Percentiles rank a stretch among this genome's conserved stretches.
These are phyloP conservation scores for Trichoderma citrinoviride DNA, from an alignment of 2,329 filamentous ascomycete genomes.

Conservation along the genomic window DNA sequence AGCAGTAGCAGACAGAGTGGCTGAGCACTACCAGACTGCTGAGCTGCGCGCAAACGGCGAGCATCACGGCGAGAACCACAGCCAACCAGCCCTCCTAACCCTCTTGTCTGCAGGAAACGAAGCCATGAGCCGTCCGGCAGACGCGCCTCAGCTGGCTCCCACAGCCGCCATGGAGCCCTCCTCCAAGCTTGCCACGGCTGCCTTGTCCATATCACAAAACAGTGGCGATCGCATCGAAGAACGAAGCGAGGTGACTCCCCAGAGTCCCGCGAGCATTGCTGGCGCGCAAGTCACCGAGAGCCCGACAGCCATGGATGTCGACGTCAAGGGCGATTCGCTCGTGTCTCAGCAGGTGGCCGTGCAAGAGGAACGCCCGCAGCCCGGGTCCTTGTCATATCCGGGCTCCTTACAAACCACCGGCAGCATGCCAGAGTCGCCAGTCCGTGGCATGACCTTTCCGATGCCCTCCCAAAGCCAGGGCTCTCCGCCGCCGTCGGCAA, in stretches of 20 bases:
- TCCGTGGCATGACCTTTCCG: constrained; percentile 57
- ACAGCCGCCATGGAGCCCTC: constrained; percentile 45
- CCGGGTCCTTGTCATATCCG: constrained; percentile 55
- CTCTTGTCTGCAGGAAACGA: constrained; percentile 53
- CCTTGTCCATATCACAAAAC: constrained; percentile 34
- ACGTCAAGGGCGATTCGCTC: constrained; percentile 41
- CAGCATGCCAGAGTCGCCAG: constrained; percentile 44
- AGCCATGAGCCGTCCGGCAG: constrained; percentile 55
- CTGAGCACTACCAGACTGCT: constrained; percentile 23
- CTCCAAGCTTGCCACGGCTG: constrained; percentile 37
- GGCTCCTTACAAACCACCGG: constrained; percentile 46
- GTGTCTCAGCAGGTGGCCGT: constrained; percentile 42
- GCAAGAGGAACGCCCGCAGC: constrained; percentile 51
- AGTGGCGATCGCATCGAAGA: constrained; percentile 39
- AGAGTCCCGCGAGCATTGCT: constrained; percentile 44
- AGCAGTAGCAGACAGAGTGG: background rate
- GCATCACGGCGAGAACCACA: constrained; percentile 54
- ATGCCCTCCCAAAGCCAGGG: constrained; percentile 46
- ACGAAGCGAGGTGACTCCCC: constrained; percentile 43
- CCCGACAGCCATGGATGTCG: constrained; percentile 55
- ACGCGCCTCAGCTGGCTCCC: constrained; percentile 47
- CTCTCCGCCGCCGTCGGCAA: constrained; percentile 57
- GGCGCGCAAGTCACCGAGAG: constrained; percentile 48
- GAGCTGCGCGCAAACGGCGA: constrained; percentile 44
- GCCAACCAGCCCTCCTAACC: constrained; percentile 52